Evolutionary conservation across 1,284 basidiomycete species (phyloP).

Genomic region (Cryptococcus maquisensis): DNA sequence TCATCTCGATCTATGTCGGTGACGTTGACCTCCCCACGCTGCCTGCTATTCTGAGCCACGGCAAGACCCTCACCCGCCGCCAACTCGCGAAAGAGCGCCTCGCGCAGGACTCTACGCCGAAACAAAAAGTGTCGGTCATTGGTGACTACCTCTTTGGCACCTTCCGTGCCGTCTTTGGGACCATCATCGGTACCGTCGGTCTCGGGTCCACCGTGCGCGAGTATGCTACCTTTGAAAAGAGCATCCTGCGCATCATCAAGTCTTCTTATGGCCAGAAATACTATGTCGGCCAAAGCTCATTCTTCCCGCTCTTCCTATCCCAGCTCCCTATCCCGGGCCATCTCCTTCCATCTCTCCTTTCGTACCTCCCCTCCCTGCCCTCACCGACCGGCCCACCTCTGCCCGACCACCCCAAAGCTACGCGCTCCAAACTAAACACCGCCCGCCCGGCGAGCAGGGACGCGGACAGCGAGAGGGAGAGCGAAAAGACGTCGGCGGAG

Average conservation of each 20-base stretch:
- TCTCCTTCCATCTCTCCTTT: conserved; percentile 21
- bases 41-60: conserved; percentile 31
- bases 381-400: conserved; percentile 26
- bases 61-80: conserved; percentile 23
- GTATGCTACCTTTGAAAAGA: conserved; percentile 32
- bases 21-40: conserved; percentile 36
- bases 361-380: conserved; percentile 25
- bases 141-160: conserved; percentile 29
- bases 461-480: neutral
- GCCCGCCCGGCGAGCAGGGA: neutral
- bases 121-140: conserved; percentile 28
- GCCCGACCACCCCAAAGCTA: neutral
- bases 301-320: conserved; percentile 26
- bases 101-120: conserved; percentile 15
- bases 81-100: conserved; percentile 30
- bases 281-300: conserved; percentile 32
- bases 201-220: conserved; percentile 28
- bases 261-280: conserved; percentile 10
- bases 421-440: neutral
- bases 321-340: conserved; percentile 21
- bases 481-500: conserved; percentile 10
- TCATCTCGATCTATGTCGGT: conserved; percentile 39
- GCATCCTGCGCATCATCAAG: conserved; percentile 32
- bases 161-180: conserved; percentile 16
- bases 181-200: conserved; percentile 21